Percentiles rank a stretch among this genome's conserved stretches.
Conservation (phyloP, 305 asterid species). For the Coffea humblotiana region DNA sequence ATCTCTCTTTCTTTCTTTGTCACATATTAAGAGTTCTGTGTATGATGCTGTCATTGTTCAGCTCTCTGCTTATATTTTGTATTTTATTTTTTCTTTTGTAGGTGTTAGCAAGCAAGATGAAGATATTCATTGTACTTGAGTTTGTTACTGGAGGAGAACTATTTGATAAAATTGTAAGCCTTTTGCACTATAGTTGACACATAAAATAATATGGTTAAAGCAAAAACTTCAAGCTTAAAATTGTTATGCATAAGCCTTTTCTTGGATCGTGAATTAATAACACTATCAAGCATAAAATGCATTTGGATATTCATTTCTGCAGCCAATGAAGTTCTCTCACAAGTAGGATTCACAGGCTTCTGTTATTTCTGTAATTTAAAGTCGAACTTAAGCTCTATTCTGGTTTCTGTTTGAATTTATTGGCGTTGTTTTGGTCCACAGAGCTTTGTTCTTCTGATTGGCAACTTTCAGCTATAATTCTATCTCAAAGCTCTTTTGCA, state of each 20-base stretch:
- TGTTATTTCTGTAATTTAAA: neutral
- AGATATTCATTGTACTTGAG: constrained; percentile 81
- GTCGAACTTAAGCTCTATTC: neutral
- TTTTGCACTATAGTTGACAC: neutral
- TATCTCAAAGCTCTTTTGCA: constrained; percentile 20
- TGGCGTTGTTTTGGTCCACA: neutral
- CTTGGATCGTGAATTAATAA: neutral
- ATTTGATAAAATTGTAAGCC: constrained; percentile 81
- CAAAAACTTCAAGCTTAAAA: neutral
- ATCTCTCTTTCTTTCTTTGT: neutral
- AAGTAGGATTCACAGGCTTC: neutral
- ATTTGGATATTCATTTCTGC: neutral
- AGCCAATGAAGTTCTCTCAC: neutral
- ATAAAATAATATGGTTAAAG: neutral
- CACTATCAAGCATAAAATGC: neutral
- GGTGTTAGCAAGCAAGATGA: constrained; percentile 81
- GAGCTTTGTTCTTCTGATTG: neutral
- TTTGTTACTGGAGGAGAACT: constrained; percentile 92
- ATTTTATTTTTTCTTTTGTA: constrained; percentile 25
- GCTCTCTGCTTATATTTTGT: constrained; percentile 1
- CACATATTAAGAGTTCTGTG: constrained; percentile 6
- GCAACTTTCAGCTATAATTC: neutral
- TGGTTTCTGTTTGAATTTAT: neutral
- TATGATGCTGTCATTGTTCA: constrained; percentile 16
- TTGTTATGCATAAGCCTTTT: neutral